Evolutionary conservation across 202 grass and related monocot species (phyloP), one percentile per base, ranked within the genome.

Genomic region (Setaria viridis): DNA sequence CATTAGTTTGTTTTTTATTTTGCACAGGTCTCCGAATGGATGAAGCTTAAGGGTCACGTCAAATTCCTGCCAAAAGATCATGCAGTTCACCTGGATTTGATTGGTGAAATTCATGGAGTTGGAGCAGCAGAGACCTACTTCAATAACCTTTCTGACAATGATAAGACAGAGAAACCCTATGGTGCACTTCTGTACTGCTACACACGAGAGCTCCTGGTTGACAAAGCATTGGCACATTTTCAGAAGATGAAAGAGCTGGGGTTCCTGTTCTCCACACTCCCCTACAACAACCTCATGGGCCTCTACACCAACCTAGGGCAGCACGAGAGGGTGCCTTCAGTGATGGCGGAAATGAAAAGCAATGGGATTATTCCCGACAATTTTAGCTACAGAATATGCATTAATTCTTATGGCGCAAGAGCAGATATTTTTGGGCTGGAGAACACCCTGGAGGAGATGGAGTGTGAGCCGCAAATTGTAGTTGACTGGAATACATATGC

Each of bases 331-430:
- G 93, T 98, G 30, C 93, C 84, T 72, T 80, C 81, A 13, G 89
- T 98, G 43, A 92, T 95, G 9, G 84, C 87, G 30, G 78, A 98
- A 58, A 98, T 98, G 95, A 92, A 92, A 82, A 70, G 83, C 42
- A 85, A 92, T 55, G 86, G 93, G 37, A 86, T 98, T 62, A 64
- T 92, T 68, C 95, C 95, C 63, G 87, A 95, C 77, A 93, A 93
- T 78, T 98, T 93, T 66, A 98, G 93, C 71, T 98, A 98, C 68
- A 92, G 86, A 86, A 92, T 94, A 74, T 98, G 93, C 71, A 95
- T 92, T 17, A 92, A 92, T 83, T 93, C 95, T 32, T 95, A 94
- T 64, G 95, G 95, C 11, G 62, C 10, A 33, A 85, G 62, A 63
- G 91, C 89, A 33, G 93, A 98, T 87, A 87, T 94, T 68, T 80